Evolutionary conservation across 2,329 filamentous ascomycete species (phyloP).

Genomic region (Penicillium crustosum): DNA sequence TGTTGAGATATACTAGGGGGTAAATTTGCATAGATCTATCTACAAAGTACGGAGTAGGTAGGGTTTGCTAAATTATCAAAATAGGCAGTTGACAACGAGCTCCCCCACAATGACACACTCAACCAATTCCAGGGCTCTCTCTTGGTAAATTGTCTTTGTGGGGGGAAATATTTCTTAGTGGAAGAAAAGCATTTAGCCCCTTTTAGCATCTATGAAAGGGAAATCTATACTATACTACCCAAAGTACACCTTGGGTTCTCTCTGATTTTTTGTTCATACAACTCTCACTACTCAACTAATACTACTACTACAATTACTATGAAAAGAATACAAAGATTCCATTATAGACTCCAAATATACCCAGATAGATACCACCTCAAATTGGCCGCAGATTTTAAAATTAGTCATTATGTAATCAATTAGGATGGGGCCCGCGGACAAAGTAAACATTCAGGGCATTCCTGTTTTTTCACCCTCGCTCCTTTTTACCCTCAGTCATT

Average conservation of each 20-base stretch:
- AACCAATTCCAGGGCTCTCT: background rate
- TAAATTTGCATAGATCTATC: background rate
- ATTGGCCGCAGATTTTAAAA: background rate
- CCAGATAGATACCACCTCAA: background rate
- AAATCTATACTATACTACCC: background rate
- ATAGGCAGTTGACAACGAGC: conserved; percentile 8
- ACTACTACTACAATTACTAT: background rate
- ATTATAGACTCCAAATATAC: background rate
- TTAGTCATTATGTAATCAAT: conserved; percentile 6
- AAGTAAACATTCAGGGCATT: conserved; percentile 22
- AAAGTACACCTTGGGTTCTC: too few relatives aligned
- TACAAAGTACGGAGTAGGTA: too few relatives aligned
- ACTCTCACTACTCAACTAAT: background rate
- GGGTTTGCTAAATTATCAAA: background rate
- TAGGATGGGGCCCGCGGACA: background rate
- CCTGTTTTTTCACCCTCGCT: conserved; percentile 12
- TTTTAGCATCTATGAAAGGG: background rate
- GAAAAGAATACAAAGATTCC: background rate
- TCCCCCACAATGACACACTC: background rate
- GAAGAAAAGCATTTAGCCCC: background rate
- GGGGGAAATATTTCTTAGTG: background rate
- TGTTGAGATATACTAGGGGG: background rate
- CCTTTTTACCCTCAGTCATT: conserved; percentile 1
- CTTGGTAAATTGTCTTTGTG: background rate
- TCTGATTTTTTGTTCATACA: background rate